Evolutionary conservation across 805 yeast species (phyloP), one percentile per base, ranked within the genome.

Genomic region (Saccharomycopsis sp.): DNA sequence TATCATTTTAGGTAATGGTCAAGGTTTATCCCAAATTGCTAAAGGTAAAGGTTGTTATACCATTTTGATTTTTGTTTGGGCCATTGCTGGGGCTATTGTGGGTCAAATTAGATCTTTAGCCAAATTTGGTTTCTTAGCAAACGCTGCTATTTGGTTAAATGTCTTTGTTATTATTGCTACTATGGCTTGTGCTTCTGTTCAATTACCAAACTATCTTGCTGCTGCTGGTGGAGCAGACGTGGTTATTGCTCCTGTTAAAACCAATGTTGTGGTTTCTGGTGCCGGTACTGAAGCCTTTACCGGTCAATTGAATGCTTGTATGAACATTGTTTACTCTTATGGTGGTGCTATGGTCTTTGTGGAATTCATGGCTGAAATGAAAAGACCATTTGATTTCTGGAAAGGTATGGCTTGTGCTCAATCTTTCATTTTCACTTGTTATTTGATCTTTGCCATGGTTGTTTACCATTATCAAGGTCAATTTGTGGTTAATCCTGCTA

Each of bases 331-430:
- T 15, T 69, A 63, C 51, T 64, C 71, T 3, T 69, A 66, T 58
- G 74, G 72, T 30, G 74, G 74, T 46, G 68, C 73, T n/a, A 60
- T 68, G 46, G 63, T 67, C 37, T 68, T 67, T 54, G 60, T 66
- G 14, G 71, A 69, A 49, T 60, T 69, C 37, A 57, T 69, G 56
- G 64, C 73, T 9, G 74, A 69, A 51, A 63, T 69, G 70, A 58
- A 53, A 41, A 58, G 66, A 36, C 74, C 74, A 6, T 54, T 55
- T 59, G 73, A 69, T 42, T 69, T 69, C 54, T 59, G 68, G 64
- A 65, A 67, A 51, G 71, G 71, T 34, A 61, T 67, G 64, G 44
- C 60, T 15, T 46, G 55, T 31, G 70, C 72, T 18, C 69, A 69
- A 49, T 15, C 50, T 5, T 52, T 67, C 31, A 67, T 69, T 42